Conservation (phyloP, 78 protist genomes). For the Anaeramoeba flamelloides region DNA sequence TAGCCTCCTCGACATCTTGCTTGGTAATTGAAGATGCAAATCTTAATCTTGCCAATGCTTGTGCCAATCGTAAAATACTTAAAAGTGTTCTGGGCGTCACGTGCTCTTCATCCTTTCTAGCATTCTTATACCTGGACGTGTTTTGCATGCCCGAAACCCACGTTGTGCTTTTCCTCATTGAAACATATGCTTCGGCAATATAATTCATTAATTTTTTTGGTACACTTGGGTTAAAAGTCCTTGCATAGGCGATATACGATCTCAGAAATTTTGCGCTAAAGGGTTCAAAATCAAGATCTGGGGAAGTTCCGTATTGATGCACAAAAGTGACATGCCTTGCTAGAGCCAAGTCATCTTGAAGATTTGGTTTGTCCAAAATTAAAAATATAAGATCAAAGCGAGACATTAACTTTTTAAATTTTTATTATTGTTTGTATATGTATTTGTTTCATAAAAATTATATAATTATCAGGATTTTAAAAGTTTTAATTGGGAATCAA, state of each 20-base stretch:
- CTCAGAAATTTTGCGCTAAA: conserved; percentile 34
- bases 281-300: conserved; percentile 26
- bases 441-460: no score
- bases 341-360: conserved; percentile 46
- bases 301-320: conserved; percentile 41
- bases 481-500: background rate
- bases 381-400: conserved; percentile 84
- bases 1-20: conserved; percentile 20
- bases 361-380: conserved; percentile 67
- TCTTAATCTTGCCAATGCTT: conserved; percentile 78
- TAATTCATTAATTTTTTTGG: conserved; percentile 40
- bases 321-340: conserved; percentile 80
- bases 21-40: conserved; percentile 72
- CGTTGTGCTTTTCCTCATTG: conserved; percentile 28
- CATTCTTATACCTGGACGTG: no score
- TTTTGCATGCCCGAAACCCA: background rate
- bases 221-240: conserved; percentile 31
- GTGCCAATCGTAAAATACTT: no score
- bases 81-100: no score
- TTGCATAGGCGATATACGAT: conserved; percentile 39
- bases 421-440: conserved; percentile 61
- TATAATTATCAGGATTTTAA: no score
- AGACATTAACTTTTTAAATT: conserved; percentile 63
- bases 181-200: conserved; percentile 37
- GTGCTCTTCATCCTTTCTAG: no score